Evolutionary conservation across 208 protist genomes (phyloP), one percentile per base, ranked within the genome.

Genomic region (Leishmania gerbilli): DNA sequence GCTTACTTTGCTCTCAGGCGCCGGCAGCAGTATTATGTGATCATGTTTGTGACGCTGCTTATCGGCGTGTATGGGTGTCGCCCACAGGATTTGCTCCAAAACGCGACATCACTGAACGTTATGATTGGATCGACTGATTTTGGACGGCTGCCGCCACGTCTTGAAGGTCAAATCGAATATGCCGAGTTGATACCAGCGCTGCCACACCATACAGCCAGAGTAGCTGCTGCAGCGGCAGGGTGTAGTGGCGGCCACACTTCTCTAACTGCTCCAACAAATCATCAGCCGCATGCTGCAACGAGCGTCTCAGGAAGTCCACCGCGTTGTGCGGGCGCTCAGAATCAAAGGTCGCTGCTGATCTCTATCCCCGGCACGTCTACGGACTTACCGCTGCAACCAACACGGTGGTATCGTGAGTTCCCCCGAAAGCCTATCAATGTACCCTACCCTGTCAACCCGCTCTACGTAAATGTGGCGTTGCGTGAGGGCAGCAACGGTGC

Each of bases 361-460:
- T 85, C 80, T 60, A 86, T 89, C 27, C 83, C 85, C 53, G 85
- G 85, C 3, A 75, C 64, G 15, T 82, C 82, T 17, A 24, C 40
- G 11, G 84, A 89, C 64, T 60, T 84, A 49, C 69, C 74, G 2
- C 34, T 79, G 31, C 71, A 75, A 24, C 67, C 69, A 19, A 68
- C 34, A 17, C 79, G 89, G 45, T 80, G 88, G 27, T 93, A 88
- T 74, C 84, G 86, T 2, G 76, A 82, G 53, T 69, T 94, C 58
- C 90, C 92, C 0, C 79, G 60, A 45, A 81, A 79, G n/a, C 82
- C 93, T 8, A 87, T 85, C 42, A 89, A 84, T 77, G 79, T 86
- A 7, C 92, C 90, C 0, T 91, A 88, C 15, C 64, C 79, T 21
- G 60, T 83, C 21, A 95, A 95, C 79, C 91, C 92, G n/a, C 75